Conservation (phyloP, 441 rosid species). For the Gossypium gossypioides region DNA sequence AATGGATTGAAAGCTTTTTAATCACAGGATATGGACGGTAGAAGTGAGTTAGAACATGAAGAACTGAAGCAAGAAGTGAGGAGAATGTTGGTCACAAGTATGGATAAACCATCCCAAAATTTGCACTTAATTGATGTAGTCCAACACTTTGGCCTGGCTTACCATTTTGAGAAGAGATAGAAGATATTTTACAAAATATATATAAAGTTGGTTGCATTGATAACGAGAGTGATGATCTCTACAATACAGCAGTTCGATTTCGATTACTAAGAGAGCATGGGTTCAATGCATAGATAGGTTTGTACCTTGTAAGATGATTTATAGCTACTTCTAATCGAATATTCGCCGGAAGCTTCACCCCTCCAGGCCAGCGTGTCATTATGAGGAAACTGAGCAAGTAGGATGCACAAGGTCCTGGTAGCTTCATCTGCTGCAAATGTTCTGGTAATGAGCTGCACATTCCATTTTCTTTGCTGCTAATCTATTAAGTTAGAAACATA, state of each 20-base stretch:
- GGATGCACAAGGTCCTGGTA: too few relatives aligned
- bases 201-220: not conserved
- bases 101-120: not conserved
- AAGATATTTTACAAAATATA: not conserved
- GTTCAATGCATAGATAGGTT: conserved; percentile 11
- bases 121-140: not conserved
- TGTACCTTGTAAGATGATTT: not conserved
- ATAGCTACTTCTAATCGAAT: too few relatives aligned
- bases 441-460: too few relatives aligned
- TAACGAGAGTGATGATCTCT: not conserved
- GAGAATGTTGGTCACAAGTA: not conserved
- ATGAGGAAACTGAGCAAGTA: too few relatives aligned
- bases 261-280: conserved; percentile 23
- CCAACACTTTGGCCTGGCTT: conserved; percentile 6
- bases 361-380: too few relatives aligned
- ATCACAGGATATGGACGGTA: not conserved
- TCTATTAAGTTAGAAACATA: too few relatives aligned
- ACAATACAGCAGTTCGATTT: conserved; percentile 16
- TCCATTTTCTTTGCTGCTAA: too few relatives aligned
- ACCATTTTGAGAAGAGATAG: conserved; percentile 9
- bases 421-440: too few relatives aligned
- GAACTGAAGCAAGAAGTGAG: not conserved
- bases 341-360: too few relatives aligned
- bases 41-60: not conserved
- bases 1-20: not conserved